Conservation (phyloP, 1,284 basidiomycete genomes). For the Athelia sp. region DNA sequence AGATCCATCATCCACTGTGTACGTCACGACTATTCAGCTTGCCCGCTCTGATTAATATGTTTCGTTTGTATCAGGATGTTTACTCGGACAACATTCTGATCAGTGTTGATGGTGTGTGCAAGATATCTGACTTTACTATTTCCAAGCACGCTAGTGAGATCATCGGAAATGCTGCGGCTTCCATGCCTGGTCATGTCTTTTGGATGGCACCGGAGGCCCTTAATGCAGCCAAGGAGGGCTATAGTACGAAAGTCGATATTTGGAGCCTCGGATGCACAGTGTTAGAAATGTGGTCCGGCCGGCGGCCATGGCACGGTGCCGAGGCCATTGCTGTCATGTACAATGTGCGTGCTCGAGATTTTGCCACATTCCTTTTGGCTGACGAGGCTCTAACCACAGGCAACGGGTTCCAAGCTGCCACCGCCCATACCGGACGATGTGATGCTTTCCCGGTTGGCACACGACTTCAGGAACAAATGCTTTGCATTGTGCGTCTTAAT, state of each 20-base stretch:
- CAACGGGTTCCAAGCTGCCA: constrained; percentile 72
- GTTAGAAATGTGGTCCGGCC: constrained; percentile 76
- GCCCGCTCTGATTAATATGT: not conserved
- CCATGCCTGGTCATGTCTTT: too few species aligned
- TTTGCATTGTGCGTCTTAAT: constrained; percentile 72
- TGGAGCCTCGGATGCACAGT: constrained; percentile 75
- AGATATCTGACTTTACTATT: constrained; percentile 83
- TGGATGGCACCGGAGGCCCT: too few species aligned
- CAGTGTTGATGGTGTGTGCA: constrained; percentile 66
- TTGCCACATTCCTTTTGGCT: too few species aligned
- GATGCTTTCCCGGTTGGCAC: constrained; percentile 66
- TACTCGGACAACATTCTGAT: constrained; percentile 82
- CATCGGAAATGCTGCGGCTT: too few species aligned
- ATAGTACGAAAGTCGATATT: too few species aligned
- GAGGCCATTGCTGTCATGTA: constrained; percentile 64
- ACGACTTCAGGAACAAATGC: constrained; percentile 87
- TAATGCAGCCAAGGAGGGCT: too few species aligned
- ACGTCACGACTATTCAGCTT: constrained; percentile 13
- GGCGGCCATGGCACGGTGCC: constrained; percentile 65
- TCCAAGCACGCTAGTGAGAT: too few species aligned
- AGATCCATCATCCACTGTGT: constrained; percentile 70
- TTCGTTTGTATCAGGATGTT: constrained; percentile 43
- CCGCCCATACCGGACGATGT: constrained; percentile 90
- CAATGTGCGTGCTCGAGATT: not conserved
- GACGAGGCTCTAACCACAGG: too few species aligned